Base-by-base conservation (phyloP, 2,329 filamentous ascomycete genomes). In the Didymosphaeria variabile region DNA sequence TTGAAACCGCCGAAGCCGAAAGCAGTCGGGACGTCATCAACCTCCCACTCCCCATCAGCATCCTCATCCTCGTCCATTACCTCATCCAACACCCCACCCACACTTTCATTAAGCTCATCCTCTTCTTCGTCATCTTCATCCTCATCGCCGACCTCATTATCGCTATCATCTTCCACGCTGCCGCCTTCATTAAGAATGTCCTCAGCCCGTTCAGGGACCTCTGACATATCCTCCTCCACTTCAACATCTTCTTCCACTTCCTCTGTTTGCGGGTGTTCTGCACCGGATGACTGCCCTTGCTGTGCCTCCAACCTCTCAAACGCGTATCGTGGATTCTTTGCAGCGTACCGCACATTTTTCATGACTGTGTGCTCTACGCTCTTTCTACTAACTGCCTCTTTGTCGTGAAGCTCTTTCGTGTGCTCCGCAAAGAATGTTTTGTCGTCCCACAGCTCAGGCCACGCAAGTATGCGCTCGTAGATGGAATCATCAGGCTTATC, bases 381-480 rank as follows among this genome's bases (percentile, higher is more conserved):
- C 59, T 70, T 77, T 55, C 70, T 66, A 21, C 66, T 62, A 46
- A 66, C 67, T 5, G 68, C 38, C 13, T 72, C 62, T 21, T 65
- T 69, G 44, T 73, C 61, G 26, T 65, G 66, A 21, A 76, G 58
- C 52, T 77, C 74, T n/a, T 63, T 62, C 52, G 62, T 66, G 51
- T 77, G 76, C 13, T 64, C 69, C 9, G 59, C 64, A 29, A 70
- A 71, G 15, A 79, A 62, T 12, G 73, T 70, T 52, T 70, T 61
- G 59, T 76, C 74, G 40, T 76, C 71, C 69, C 75, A 77, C 6
- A 69, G 38, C 34, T 77, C 72, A 3, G 76, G 75, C 75, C 75
- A 78, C 1, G 65, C 49, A 19, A 70, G 44, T 34, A 77, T 60
- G n/a, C 74, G 72, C 15, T 72, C 59, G 58, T 78, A 79, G 36